Evolutionary conservation across 495 filamentous ascomycete genomes (phyloP).

Genomic region (Glarea lozoyensis): DNA sequence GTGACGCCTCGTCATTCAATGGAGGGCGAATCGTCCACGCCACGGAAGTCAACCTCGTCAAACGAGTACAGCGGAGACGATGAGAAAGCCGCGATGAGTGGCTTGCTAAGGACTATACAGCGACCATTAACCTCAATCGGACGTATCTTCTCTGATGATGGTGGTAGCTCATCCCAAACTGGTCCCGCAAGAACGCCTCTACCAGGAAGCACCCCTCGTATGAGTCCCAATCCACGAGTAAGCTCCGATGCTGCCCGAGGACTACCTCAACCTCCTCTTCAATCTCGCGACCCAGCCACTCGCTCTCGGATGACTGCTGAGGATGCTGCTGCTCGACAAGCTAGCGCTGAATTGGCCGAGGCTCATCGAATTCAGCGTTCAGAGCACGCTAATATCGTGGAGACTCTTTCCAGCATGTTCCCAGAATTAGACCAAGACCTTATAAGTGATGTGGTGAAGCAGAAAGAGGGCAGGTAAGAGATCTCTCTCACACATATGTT

Average conservation of each 20-base stretch:
- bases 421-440: constrained; percentile 83
- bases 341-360: constrained; percentile 85
- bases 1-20: constrained; percentile 44
- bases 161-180: constrained; percentile 22
- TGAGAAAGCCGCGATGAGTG: constrained; percentile 73
- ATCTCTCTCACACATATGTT: constrained; percentile 7
- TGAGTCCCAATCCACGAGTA: constrained; percentile 43
- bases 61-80: constrained; percentile 47
- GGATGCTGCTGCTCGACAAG: constrained; percentile 89
- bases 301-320: constrained; percentile 53
- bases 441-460: constrained; percentile 86
- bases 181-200: constrained; percentile 50
- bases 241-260: constrained; percentile 32
- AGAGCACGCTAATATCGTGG: constrained; percentile 86
- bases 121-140: constrained; percentile 87
- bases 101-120: constrained; percentile 85
- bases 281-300: constrained; percentile 23
- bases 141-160: constrained; percentile 90
- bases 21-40: constrained; percentile 44
- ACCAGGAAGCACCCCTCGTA: constrained; percentile 45
- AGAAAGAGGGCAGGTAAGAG: constrained; percentile 83
- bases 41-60: constrained; percentile 30
- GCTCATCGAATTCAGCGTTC: constrained; percentile 73
- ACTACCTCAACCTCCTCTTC: constrained; percentile 23
- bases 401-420: constrained; percentile 89